phyloP scores from a whole-genome alignment of 1,284 basidiomycete species.

The Volvariella volvacea region DNA sequence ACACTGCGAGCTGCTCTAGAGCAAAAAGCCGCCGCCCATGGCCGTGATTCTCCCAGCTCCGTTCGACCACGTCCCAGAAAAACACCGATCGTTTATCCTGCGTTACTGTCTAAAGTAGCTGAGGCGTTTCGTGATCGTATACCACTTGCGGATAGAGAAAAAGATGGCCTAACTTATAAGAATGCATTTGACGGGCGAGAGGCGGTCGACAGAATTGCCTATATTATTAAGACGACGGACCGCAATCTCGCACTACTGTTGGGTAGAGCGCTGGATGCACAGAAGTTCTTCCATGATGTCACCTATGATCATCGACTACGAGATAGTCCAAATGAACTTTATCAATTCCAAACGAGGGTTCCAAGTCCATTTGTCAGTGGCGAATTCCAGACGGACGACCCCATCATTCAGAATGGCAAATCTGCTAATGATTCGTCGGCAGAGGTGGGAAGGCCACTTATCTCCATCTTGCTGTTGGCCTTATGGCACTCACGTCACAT shows the following conservation, averaged over 20 bases:
- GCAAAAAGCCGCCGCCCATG: conserved; percentile 26
- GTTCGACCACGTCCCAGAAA: conserved; percentile 32
- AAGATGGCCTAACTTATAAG: conserved; percentile 95
- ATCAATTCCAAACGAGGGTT: conserved; percentile 81
- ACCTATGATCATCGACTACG: conserved; percentile 96
- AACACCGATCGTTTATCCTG: conserved; percentile 87
- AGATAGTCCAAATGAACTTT: conserved; percentile 86
- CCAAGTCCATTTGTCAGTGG: conserved; percentile 75
- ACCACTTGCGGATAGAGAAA: conserved; percentile 71
- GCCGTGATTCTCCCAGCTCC: conserved; percentile 45
- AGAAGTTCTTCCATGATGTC: conserved; percentile 99
- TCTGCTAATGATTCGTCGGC: conserved; percentile 30
- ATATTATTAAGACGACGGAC: conserved; percentile 98
- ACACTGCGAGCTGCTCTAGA: conserved; percentile 29
- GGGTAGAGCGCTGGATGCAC: conserved; percentile 92
- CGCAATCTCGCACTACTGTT: conserved; percentile 92
- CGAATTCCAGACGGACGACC: conserved; percentile 39
- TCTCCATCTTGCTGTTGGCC: neutral
- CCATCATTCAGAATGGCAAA: conserved; percentile 14
- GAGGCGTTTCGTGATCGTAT: conserved; percentile 89
- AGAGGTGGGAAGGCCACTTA: conserved; percentile 13
- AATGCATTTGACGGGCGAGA: conserved; percentile 96
- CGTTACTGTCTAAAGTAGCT: conserved; percentile 89
- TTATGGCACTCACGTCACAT: neutral
- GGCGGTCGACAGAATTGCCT: conserved; percentile 93